phyloP scores from a whole-genome alignment of 768 basidiomycete species.

The Dioszegia aurantiaca region DNA sequence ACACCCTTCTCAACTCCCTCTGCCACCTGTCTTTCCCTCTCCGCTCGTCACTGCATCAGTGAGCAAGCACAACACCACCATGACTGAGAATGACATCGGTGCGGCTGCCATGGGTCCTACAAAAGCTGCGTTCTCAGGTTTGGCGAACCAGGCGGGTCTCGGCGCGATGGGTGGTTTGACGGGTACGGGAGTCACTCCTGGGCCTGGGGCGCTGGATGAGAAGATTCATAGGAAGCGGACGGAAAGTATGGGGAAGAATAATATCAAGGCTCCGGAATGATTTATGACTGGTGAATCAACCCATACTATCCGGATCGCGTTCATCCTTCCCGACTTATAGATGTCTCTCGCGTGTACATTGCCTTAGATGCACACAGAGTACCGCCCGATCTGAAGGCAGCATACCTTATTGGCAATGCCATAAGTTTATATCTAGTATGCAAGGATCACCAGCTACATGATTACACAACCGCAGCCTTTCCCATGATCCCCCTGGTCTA shows the following conservation, averaged over 20 bases:
- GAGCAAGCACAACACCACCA: not conserved
- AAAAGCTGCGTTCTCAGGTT: conserved; percentile 6
- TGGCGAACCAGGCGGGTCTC: conserved; percentile 1
- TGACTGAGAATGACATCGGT: conserved; percentile 37
- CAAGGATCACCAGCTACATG: too few species aligned
- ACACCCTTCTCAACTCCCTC: conserved; percentile 19
- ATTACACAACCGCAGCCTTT: conserved; percentile 27
- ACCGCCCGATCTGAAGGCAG: too few species aligned
- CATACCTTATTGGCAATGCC: too few species aligned
- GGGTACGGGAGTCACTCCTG: not conserved
- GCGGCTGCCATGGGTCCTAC: conserved; percentile 43
- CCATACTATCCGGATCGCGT: too few species aligned
- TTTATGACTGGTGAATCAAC: too few species aligned
- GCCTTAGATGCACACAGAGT: too few species aligned
- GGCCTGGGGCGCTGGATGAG: conserved; percentile 15
- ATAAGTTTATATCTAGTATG: too few species aligned
- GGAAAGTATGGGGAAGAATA: conserved; percentile 20
- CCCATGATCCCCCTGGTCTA: conserved; percentile 9
- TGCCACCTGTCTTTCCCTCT: conserved; percentile 5
- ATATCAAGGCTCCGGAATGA: too few species aligned
- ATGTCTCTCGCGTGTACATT: too few species aligned
- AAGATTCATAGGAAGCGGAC: conserved; percentile 13
- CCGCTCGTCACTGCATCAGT: not conserved
- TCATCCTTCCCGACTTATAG: too few species aligned
- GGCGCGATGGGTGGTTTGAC: not conserved